These are phyloP conservation scores for Alternaria ethzedia DNA, from an alignment of 2,329 filamentous ascomycete species.

Conservation along the genomic window DNA sequence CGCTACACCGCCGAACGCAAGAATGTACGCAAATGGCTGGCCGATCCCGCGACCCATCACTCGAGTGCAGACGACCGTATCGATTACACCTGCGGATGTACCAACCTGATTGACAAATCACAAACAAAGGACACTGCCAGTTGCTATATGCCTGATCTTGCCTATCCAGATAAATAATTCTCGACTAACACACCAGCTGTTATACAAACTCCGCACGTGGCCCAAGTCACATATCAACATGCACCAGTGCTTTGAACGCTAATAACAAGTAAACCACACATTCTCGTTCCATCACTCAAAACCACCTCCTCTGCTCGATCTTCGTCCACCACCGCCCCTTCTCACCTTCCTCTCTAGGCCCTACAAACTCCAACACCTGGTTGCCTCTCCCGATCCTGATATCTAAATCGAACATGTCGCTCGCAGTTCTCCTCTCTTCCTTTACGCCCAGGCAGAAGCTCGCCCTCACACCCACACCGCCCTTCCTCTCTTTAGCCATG, in stretches of 20 bases:
- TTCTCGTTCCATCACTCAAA: constrained; percentile 34
- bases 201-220: neutral
- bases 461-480: constrained; percentile 53
- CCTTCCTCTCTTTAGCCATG: constrained; percentile 47
- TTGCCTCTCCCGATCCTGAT: constrained; percentile 49
- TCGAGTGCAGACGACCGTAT: neutral
- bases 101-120: neutral
- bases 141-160: neutral
- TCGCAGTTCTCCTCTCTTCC: constrained; percentile 29
- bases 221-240: neutral
- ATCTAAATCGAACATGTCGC: constrained; percentile 56
- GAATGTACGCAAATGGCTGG: neutral
- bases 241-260: neutral
- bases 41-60: neutral
- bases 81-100: neutral
- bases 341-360: constrained; percentile 55
- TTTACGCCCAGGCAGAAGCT: constrained; percentile 53
- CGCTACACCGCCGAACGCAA: neutral
- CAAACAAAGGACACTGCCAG: neutral
- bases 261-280: neutral
- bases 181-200: neutral
- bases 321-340: constrained; percentile 50
- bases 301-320: constrained; percentile 53
- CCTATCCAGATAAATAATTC: neutral
- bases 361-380: constrained; percentile 50